Conservation (phyloP, 2,329 filamentous ascomycete species). For the Fusarium sp. region DNA sequence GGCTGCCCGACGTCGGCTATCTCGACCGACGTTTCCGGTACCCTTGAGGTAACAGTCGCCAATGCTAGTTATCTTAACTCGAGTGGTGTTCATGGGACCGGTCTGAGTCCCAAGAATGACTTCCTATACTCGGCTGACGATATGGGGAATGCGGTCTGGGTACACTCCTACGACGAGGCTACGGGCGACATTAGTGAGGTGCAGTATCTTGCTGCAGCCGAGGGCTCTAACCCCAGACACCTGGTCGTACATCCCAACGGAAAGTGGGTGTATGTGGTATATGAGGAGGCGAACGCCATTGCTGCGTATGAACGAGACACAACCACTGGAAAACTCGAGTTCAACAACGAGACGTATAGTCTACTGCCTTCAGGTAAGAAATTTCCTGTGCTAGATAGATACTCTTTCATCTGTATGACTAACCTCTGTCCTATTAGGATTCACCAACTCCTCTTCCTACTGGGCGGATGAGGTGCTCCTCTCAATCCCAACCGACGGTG, state of each 20-base stretch:
- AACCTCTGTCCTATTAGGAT: neutral
- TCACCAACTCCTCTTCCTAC: conserved; percentile 4
- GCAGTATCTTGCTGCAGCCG: neutral
- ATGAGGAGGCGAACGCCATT: conserved; percentile 2
- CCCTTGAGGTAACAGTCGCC: neutral
- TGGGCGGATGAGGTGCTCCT: conserved; percentile 2
- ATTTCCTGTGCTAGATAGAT: neutral
- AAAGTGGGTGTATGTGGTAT: neutral
- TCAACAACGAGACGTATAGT: neutral
- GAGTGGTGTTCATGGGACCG: conserved; percentile 13
- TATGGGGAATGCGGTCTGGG: conserved; percentile 26
- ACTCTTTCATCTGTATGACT: rapidly evolving
- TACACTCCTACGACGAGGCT: conserved; percentile 15
- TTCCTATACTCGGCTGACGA: conserved; percentile 28
- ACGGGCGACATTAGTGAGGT: neutral
- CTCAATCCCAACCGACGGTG: neutral
- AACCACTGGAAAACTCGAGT: neutral
- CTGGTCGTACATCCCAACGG: neutral
- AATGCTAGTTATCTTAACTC: conserved; percentile 10
- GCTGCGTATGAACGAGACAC: neutral
- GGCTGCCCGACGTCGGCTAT: conserved; percentile 22
- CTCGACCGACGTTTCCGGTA: conserved; percentile 4
- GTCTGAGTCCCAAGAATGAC: conserved; percentile 9
- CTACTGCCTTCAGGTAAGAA: neutral
- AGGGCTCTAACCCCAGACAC: conserved; percentile 2